Conservation (phyloP, 2,329 filamentous ascomycete species). For the Phialocephala subalpina region DNA sequence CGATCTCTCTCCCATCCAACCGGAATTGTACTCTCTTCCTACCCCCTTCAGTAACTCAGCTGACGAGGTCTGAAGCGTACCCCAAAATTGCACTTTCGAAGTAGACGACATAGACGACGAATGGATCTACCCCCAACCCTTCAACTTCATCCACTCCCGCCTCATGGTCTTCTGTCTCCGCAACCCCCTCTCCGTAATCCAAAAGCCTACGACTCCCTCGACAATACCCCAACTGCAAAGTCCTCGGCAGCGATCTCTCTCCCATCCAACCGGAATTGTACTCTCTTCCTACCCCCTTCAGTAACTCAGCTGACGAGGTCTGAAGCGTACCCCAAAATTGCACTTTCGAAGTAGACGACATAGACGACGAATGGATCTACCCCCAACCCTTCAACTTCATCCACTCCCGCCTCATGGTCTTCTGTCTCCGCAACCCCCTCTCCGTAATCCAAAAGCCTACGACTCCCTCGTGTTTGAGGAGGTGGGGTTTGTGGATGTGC, state of each 20-base stretch:
- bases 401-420: slow-evolving; percentile 62
- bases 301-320: neutral
- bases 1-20: slow-evolving; percentile 43
- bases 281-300: neutral
- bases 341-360: slow-evolving; percentile 65
- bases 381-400: slow-evolving; percentile 62
- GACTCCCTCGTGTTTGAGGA: slow-evolving; percentile 38
- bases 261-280: slow-evolving; percentile 39
- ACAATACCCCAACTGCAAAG: slow-evolving; percentile 38
- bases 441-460: slow-evolving; percentile 34
- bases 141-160: slow-evolving; percentile 66
- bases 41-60: neutral
- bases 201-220: slow-evolving; percentile 27
- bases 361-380: slow-evolving; percentile 50
- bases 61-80: slow-evolving; percentile 53
- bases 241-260: slow-evolving; percentile 42
- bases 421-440: slow-evolving; percentile 63
- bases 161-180: slow-evolving; percentile 61
- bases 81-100: slow-evolving; percentile 76
- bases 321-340: slow-evolving; percentile 72
- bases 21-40: slow-evolving; percentile 23
- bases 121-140: slow-evolving; percentile 51
- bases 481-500: slow-evolving; percentile 42
- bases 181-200: slow-evolving; percentile 54
- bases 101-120: slow-evolving; percentile 52